phyloP scores from a whole-genome alignment of 208 protist genomes.

The Trichomonas tenax region DNA sequence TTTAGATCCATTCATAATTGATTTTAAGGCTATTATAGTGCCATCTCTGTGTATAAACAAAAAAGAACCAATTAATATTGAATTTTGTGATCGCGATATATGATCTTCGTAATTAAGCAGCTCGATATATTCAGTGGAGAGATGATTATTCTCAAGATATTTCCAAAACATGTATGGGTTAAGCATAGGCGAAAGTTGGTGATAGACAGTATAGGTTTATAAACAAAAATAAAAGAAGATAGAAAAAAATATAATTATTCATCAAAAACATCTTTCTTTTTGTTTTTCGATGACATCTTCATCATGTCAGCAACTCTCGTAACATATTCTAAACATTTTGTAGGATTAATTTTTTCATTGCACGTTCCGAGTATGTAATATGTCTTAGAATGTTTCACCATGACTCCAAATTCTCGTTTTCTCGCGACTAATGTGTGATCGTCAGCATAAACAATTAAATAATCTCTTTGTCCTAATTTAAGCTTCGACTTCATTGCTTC shows the following conservation, averaged over 20 bases:
- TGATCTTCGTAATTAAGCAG: too few relatives aligned
- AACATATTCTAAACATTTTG: not conserved
- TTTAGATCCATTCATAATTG: too few relatives aligned
- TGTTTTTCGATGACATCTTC: not conserved
- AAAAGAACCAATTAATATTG: too few relatives aligned
- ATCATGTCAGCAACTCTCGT: not conserved
- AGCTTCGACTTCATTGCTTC: not conserved
- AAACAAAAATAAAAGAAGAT: not conserved
- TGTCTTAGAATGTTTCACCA: not conserved
- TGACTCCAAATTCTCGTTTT: not conserved
- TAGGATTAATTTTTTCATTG: not conserved
- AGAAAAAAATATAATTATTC: not conserved
- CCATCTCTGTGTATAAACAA: too few relatives aligned
- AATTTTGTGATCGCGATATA: too few relatives aligned
- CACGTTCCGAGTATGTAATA: not conserved
- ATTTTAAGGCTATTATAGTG: too few relatives aligned
- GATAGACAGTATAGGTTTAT: too few relatives aligned
- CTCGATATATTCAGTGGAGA: too few relatives aligned
- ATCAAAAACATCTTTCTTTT: not conserved
- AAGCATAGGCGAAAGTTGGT: too few relatives aligned
- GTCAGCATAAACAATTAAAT: conserved; percentile 17
- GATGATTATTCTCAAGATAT: too few relatives aligned
- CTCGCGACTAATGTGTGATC: not conserved
- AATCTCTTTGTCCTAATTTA: not conserved
- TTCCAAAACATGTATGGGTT: too few relatives aligned